phyloP scores from a whole-genome alignment of 2,329 filamentous ascomycete genomes.

The Cercospora sp. region DNA sequence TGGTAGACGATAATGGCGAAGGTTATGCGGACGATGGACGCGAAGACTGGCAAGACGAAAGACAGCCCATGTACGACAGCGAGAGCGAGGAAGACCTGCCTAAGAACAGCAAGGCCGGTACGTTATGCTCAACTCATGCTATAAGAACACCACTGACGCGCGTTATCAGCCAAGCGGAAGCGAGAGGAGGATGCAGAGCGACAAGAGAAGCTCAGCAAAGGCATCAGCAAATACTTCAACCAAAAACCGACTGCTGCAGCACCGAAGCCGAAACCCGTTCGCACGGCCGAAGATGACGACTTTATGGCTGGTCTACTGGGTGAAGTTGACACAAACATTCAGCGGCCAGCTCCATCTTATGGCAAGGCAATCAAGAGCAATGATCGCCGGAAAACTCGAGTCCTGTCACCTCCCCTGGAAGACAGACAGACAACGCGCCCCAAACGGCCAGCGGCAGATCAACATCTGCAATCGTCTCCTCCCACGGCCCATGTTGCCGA shows the following conservation, averaged over 20 bases:
- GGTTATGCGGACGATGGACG: conserved; percentile 96
- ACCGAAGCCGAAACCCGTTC: conserved; percentile 69
- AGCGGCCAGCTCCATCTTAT: conserved; percentile 54
- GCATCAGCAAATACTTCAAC: conserved; percentile 93
- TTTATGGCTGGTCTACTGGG: conserved; percentile 83
- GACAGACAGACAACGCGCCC: conserved; percentile 42
- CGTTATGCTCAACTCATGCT: conserved; percentile 28
- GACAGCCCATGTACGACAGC: conserved; percentile 64
- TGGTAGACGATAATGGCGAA: conserved; percentile 96
- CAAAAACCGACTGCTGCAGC: conserved; percentile 64
- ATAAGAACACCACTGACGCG: conserved; percentile 10
- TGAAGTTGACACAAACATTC: conserved; percentile 79
- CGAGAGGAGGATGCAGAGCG: conserved; percentile 84
- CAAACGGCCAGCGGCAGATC: conserved; percentile 20
- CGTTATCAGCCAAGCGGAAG: conserved; percentile 71
- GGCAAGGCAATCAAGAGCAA: conserved; percentile 71
- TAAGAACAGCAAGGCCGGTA: conserved; percentile 59
- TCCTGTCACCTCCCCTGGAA: conserved; percentile 72
- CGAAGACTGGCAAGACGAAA: conserved; percentile 84
- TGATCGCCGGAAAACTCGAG: conserved; percentile 74
- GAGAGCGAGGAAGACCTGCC: conserved; percentile 73
- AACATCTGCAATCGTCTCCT: conserved; percentile 24
- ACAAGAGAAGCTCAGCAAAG: conserved; percentile 82
- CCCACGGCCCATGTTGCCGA: conserved; percentile 47
- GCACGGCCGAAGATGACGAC: conserved; percentile 73